Percentiles rank a stretch among this genome's conserved stretches.
Conservation (phyloP, 352 stramenopile genomes). For the Phytophthora cryptogea region DNA sequence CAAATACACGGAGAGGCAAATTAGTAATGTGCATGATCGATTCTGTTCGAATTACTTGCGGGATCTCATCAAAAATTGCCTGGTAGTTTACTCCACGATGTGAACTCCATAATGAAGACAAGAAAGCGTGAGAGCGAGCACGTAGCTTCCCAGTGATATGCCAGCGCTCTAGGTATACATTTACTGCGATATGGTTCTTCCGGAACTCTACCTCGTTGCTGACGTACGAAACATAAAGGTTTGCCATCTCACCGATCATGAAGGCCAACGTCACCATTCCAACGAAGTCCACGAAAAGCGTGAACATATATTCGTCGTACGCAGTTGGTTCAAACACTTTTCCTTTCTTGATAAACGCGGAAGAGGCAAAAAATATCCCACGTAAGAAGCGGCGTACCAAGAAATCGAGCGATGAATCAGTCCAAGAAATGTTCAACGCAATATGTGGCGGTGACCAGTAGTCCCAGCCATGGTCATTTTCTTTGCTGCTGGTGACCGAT, state of each 20-base stretch:
- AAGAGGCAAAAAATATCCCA: constrained; percentile 51
- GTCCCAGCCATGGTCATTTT: constrained; percentile 33
- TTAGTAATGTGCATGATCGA: constrained; percentile 53
- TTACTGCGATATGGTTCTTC: constrained; percentile 58
- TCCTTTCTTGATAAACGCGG: constrained; percentile 52
- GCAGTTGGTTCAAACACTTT: constrained; percentile 37
- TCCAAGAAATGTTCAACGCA: constrained; percentile 14
- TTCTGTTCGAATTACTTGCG: constrained; percentile 53
- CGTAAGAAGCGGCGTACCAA: constrained; percentile 42
- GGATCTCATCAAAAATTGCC: constrained; percentile 59
- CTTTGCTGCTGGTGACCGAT: constrained; percentile 1
- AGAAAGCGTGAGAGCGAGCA: constrained; percentile 45
- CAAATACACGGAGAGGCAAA: constrained; percentile 35
- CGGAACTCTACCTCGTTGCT: constrained; percentile 71
- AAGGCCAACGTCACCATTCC: constrained; percentile 51
- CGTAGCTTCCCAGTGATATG: constrained; percentile 45
- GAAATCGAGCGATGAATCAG: constrained; percentile 6
- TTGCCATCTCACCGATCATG: constrained; percentile 59
- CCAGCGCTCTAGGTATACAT: constrained; percentile 53
- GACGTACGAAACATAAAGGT: constrained; percentile 58
- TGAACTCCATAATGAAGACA: constrained; percentile 62
- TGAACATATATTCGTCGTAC: constrained; percentile 42
- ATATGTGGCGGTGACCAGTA: constrained; percentile 40
- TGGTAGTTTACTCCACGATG: constrained; percentile 65
- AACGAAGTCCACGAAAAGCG: constrained; percentile 44